Evolutionary conservation across 306 rosid genomes (phyloP).

Genomic region (Chamaecrista fasciculata): DNA sequence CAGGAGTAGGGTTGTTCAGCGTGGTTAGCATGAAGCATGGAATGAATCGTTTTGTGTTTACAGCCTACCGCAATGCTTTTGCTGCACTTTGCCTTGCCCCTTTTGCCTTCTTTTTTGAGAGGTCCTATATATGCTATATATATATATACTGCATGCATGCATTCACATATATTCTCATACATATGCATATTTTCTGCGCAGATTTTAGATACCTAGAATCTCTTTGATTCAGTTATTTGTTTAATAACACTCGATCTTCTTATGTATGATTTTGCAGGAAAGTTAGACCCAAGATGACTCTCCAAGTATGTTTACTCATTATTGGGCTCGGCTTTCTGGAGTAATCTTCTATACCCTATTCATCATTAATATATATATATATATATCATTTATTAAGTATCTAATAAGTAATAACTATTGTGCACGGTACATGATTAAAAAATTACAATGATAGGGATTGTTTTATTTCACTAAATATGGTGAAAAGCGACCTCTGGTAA

Average conservation of each 20-base stretch:
- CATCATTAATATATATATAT: too few relatives aligned
- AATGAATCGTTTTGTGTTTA: slow-evolving; percentile 60
- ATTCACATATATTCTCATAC: too few relatives aligned
- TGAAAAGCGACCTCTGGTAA: too few relatives aligned
- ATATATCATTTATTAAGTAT: too few relatives aligned
- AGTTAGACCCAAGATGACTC: slow-evolving; percentile 67
- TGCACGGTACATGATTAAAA: too few relatives aligned
- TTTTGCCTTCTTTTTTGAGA: slow-evolving; percentile 56
- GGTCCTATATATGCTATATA: slow-evolving; percentile 26
- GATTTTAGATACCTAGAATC: too few relatives aligned
- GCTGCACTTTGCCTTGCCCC: slow-evolving; percentile 63
- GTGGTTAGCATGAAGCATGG: slow-evolving; percentile 61
- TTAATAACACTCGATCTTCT: neutral
- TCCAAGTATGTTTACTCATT: slow-evolving; percentile 49
- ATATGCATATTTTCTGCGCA: too few relatives aligned
- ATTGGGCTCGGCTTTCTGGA: slow-evolving; percentile 66
- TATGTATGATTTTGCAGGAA: slow-evolving; percentile 39
- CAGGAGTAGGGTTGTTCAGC: slow-evolving; percentile 58
- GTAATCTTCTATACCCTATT: slow-evolving; percentile 34
- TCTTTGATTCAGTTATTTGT: neutral
- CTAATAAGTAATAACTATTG: too few relatives aligned
- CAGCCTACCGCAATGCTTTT: slow-evolving; percentile 62
- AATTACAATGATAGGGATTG: neutral
- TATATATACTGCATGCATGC: too few relatives aligned
- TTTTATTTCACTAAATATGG: too few relatives aligned